Evolutionary conservation across 441 rosid genomes (phyloP).

Genomic region (Euphorbia celastroides): DNA sequence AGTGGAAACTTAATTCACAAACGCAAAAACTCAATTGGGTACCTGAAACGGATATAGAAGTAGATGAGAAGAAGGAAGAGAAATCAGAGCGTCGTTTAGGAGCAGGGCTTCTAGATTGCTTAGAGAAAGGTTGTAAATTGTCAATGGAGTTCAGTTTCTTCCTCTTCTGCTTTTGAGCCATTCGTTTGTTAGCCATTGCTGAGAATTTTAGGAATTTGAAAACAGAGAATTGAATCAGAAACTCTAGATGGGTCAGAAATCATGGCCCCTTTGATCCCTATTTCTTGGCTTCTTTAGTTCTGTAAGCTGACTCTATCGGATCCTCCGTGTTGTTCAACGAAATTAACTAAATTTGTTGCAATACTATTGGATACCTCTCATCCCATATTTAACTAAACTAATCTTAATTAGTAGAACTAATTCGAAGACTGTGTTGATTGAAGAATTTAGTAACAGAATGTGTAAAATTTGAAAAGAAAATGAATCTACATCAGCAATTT

Average conservation of each 20-base stretch:
- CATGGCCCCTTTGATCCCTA: slow-evolving; percentile 3
- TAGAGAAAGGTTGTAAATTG: slow-evolving; percentile 15
- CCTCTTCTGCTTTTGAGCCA: neutral
- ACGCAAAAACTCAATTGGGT: neutral
- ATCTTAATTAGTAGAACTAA: too few relatives aligned
- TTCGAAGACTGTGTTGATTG: too few relatives aligned
- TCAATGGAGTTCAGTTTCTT: slow-evolving; percentile 14
- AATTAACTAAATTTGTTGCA: slow-evolving; percentile 4
- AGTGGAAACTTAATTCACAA: neutral
- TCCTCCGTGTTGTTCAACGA: neutral
- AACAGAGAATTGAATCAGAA: neutral
- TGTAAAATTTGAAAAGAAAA: too few relatives aligned
- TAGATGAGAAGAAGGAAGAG: slow-evolving; percentile 13
- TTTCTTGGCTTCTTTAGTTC: slow-evolving; percentile 1
- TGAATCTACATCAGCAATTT: too few relatives aligned
- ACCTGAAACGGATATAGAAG: slow-evolving; percentile 12
- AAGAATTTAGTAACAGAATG: too few relatives aligned
- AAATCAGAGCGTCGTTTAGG: slow-evolving; percentile 30
- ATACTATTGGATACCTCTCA: neutral
- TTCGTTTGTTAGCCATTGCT: slow-evolving; percentile 11
- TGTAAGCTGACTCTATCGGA: neutral
- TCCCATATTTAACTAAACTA: too few relatives aligned
- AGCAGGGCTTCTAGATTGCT: slow-evolving; percentile 19
- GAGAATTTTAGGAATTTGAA: neutral
- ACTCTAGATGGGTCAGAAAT: neutral